These are phyloP conservation scores for Dictyophora rubrovolvata DNA, from an alignment of 768 basidiomycete genomes.

Conservation along the genomic window DNA sequence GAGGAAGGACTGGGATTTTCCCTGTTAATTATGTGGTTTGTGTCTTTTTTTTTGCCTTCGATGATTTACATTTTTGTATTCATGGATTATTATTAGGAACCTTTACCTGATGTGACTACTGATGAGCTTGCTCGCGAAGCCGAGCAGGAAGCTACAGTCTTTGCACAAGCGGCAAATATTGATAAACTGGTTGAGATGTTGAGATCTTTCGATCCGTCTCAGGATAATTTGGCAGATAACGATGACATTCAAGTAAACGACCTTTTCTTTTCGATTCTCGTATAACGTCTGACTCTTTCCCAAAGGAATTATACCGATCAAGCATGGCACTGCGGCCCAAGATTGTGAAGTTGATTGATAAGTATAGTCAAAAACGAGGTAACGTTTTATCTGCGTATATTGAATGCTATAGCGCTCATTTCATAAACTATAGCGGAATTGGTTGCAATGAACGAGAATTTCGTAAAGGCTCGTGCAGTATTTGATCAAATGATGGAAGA, in stretches of 20 bases:
- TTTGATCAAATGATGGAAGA: conserved; percentile 95
- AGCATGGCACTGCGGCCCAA: conserved; percentile 86
- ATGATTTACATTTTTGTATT: background rate
- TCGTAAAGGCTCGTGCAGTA: conserved; percentile 77
- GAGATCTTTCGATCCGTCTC: conserved; percentile 57
- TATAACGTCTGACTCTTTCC: conserved; percentile 5
- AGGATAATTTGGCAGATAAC: conserved; percentile 81
- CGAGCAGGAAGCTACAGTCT: conserved; percentile 81
- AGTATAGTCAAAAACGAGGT: conserved; percentile 90
- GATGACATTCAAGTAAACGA: conserved; percentile 72
- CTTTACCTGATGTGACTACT: conserved; percentile 74
- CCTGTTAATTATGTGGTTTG: conserved; percentile 92
- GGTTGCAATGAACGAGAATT: conserved; percentile 90
- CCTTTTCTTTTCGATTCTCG: background rate
- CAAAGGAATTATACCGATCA: conserved; percentile 78
- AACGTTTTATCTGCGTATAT: conserved; percentile 7
- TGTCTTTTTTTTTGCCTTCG: conserved; percentile 11
- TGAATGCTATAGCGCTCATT: background rate
- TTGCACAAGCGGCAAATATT: conserved; percentile 76
- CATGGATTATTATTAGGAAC: conserved; percentile 41
- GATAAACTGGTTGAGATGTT: conserved; percentile 73
- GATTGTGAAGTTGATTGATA: conserved; percentile 94
- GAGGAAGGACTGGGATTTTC: conserved; percentile 88
- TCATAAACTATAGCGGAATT: conserved; percentile 58
- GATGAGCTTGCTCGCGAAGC: conserved; percentile 71